Percentiles rank a stretch among this genome's conserved stretches.
These are phyloP conservation scores for Fusarium palustre DNA, from an alignment of 2,329 filamentous ascomycete genomes.

Conservation along the genomic window DNA sequence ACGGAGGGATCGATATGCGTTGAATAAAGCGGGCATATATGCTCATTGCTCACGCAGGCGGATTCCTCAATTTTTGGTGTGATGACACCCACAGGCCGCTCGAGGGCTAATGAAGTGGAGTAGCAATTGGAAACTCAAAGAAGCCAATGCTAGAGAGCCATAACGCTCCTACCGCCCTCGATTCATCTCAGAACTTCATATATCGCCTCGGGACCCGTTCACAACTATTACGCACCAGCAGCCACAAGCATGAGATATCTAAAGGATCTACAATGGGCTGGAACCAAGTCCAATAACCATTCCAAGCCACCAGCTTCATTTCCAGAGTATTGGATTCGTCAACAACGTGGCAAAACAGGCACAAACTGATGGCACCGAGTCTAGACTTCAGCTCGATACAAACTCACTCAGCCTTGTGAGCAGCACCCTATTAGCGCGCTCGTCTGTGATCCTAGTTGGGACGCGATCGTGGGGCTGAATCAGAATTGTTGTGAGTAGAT, in stretches of 20 bases:
- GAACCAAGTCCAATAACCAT: neutral
- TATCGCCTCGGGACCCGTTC: no score
- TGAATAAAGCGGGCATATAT: neutral
- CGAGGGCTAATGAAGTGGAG: no score
- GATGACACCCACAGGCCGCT: no score
- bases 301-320: constrained; percentile 22
- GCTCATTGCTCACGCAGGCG: neutral
- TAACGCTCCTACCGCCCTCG: neutral
- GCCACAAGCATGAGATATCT: accelerated
- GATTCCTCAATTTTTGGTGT: neutral
- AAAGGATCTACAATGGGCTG: neutral
- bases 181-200: neutral
- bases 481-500: neutral
- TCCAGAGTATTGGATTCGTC: neutral
- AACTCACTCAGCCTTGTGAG: constrained; percentile 2
- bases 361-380: neutral
- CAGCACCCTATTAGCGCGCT: neutral
- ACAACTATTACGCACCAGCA: accelerated
- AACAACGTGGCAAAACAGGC: neutral
- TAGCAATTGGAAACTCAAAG: neutral
- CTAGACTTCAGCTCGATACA: constrained; percentile 2
- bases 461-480: no score
- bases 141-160: neutral
- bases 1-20: neutral
- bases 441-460: neutral